Evolutionary conservation across 495 filamentous ascomycete genomes (phyloP), one percentile per base, ranked within the genome.

Genomic region (Bathelium albidoporum): DNA sequence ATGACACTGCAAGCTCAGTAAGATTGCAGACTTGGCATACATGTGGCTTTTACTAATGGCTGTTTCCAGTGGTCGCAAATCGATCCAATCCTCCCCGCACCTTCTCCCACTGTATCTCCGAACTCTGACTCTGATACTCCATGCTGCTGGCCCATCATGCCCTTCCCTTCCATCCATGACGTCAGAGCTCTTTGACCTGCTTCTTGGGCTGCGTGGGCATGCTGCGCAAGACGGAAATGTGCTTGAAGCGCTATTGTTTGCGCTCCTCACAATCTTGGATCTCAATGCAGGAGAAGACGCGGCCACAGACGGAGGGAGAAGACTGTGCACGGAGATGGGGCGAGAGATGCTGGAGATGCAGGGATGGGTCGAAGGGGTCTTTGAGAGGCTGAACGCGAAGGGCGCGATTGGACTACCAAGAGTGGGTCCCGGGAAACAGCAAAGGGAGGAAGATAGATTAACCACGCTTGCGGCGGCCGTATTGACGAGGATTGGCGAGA

Each of bases 391-490:
- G 39, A 74, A 70, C 70, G 79, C 58, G 71, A 87, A 61, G 78
- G 78, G 22, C 77, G 69, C 1, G 74, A 29, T 64, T 14, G 52
- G 44, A 14, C 29, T 55, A 16, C 9, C 20, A 10, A 55, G 2
- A 9, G 49, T 9, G 24, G 60, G 41, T 1, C 32, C 1, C n/a
- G 61, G 59, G 1, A 59, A 53, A 9, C 60, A 60, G 1, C 44
- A 34, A 14, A 82, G 83, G 72, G 83, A 90, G 69, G 74, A 78
- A 63, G 81, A 84, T 65, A 81, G 80, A 69, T 79, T 85, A 18
- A 82, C 83, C 71, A 82, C 83, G 78, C 66, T 98, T 67, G 87
- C 91, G 29, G 94, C 94, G 1, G 91, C 88, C 0, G 85, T 95
- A 49, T 75, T 97, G 75, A 82, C 95, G 24, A 86, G 86, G 68